Base-by-base conservation (phyloP, 1,284 basidiomycete genomes). In the Rhodotorula sp. region DNA sequence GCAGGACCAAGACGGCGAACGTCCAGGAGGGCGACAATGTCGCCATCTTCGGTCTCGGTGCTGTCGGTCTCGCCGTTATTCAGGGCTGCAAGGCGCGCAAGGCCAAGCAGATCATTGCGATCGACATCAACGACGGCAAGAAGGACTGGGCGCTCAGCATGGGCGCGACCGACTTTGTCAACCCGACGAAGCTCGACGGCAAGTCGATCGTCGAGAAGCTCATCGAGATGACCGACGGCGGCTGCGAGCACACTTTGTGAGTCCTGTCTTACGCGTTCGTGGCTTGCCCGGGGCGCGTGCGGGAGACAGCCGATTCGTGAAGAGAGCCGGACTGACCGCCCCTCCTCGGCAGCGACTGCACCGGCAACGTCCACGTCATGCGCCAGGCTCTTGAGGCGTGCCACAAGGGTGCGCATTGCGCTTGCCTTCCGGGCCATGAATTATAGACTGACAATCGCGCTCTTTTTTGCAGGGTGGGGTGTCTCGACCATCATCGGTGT, bases 341-440 rank as follows among this genome's bases (percentile, higher is more conserved):
- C 25, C 7, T 21, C 34, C 41, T 16, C 5, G n/a, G 17, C 66
- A 79, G 79, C 80, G 97, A 99, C 82, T 91, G 89, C 78, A 99
- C 96, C 16, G 96, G 96, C 54, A 97, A 97, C 80, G 93, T 94
- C 21, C 84, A 92, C 54, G 96, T 98, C 70, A 99, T 99, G 96
- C 89, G 96, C 74, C 85, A 89, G 65, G 97, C 96, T 48, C 87
- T 99, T 64, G 96, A 99, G 84, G 90, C 92, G 25, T 98, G 95
- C 82, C 97, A 99, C 84, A 99, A 99, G 82, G 82, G 78, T 75
- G 56, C 62, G 73, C 19, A 12, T 14, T 19, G 27, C 13, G 12
- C 27, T n/a, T 23, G n/a, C 34, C 34, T 34, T 34, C 34, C 34
- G 34, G 34, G 34, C 5, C 34, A 34, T 34, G 34, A n/a, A 12